Base-by-base conservation (phyloP, 2,329 filamentous ascomycete species). In the Rosellinia necatrix region DNA sequence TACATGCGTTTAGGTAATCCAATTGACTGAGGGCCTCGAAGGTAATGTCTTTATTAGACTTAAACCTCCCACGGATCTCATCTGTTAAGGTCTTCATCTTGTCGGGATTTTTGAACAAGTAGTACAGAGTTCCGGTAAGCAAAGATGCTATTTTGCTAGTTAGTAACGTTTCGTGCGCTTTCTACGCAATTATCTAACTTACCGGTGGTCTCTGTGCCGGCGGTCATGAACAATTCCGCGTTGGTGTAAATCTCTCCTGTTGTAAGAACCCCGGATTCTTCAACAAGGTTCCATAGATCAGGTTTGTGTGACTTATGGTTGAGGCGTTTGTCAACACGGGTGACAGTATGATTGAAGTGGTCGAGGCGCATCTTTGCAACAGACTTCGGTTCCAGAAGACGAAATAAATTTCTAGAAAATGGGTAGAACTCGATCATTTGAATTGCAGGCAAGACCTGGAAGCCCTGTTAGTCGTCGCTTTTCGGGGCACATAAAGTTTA, bases 281-380 rank as follows among this genome's bases (percentile, higher is more conserved):
- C 27, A 0, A 66, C 64, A 0, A 68, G 53, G 12, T 68, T 67
- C 66, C 66, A 69, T 5, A 69, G 40, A 19, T 70, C 67, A 3
- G 65, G 67, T 29, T 66, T 58, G 8, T 34, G 46, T 19, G 53
- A 56, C n/a, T 51, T 47, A 0, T 58, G 35, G 9, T 42, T 51
- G 2, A 60, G 48, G 17, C 58, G 55, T 27, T 57, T 58, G 30
- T 58, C 50, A 22, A 60, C 58, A 13, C 55, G 58, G 15, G 40
- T 19, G 3, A 57, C 54, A 4, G 58, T 58, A 27, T 60, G 58
- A 13, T 60, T 51, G 32, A 58, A 60, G 34, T 60, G 58, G 13
- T 55, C 50, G 9, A 54, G 42, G 19, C 54, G 54, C 54, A 60
- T 58, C 22, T 58, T 51, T 17, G 42, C 13, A 21, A 60, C 22